Base-by-base conservation (phyloP, 2,329 filamentous ascomycete genomes). In the Aspergillus phoenicis region DNA sequence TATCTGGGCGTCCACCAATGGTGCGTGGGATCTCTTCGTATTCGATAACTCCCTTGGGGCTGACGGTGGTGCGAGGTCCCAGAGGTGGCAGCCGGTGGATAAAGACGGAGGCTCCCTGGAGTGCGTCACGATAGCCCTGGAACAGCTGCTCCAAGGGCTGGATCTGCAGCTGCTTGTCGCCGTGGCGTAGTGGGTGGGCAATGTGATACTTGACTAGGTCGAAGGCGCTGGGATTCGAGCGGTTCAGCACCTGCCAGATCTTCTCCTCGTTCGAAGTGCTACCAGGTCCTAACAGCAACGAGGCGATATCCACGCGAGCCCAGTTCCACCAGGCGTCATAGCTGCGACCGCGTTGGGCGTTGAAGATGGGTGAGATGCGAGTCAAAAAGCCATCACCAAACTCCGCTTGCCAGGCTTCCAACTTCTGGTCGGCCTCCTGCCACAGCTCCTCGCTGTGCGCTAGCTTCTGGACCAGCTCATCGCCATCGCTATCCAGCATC, bases 241-340 rank as follows among this genome's bases (percentile, higher is more conserved):
- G 45, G 22, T 48, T 48, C 22, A 48, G 6, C 6, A 48, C 24
- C 20, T 20, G 45, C 22, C 45, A 28, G 45, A 48, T 24, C 10
- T 48, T 22, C 22, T 24, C 45, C 22, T 48, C 45, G 24, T 7
- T 5, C 5, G 45, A 2, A 20, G 45, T 8, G 11, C 22, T 24
- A 13, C 24, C 24, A n/a, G 45, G 45, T 15, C 17, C 24, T 6
- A 48, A 22, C 45, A 48, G 45, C 24, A 52, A 3, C 5, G 38
- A 8, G 17, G 52, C 11, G 10, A 58, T 49, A 17, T 58, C 57
- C 8, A 45, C 38, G 22, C 57, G 48, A 13, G 57, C 57, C 22
- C 47, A 20, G 33, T 58, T 58, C 57, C 57, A 58, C 57, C 57
- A 58, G 38, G 51, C 47, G 7, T 51, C 47, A 28, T 53, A 58